phyloP scores from a whole-genome alignment of 768 basidiomycete species.

The Asterophora parasitica region DNA sequence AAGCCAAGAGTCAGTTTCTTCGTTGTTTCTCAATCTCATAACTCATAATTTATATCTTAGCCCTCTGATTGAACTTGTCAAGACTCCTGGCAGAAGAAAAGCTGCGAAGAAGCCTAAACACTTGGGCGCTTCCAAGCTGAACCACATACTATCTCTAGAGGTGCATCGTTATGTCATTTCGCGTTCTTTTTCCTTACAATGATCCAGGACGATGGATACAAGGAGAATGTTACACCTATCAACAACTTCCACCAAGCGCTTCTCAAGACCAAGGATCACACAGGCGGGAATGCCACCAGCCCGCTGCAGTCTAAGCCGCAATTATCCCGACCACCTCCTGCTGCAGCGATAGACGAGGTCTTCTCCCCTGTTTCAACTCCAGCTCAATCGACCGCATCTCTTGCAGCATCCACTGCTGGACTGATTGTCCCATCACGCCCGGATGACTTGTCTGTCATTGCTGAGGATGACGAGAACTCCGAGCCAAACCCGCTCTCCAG shows the following conservation, averaged over 20 bases:
- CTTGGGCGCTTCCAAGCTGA: constrained; percentile 37
- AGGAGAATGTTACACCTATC: constrained; percentile 38
- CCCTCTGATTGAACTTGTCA: constrained; percentile 73
- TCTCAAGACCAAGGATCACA: constrained; percentile 26
- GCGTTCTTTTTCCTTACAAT: not conserved
- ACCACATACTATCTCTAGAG: constrained; percentile 38
- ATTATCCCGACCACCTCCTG: not conserved
- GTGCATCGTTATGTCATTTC: constrained; percentile 25
- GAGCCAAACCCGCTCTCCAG: constrained; percentile 32
- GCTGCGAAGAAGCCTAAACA: constrained; percentile 46
- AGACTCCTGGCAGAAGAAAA: constrained; percentile 78
- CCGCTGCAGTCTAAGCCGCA: not conserved
- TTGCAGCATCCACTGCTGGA: not conserved
- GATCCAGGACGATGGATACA: constrained; percentile 29
- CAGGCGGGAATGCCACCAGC: not conserved
- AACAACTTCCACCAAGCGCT: constrained; percentile 47
- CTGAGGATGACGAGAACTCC: constrained; percentile 60
- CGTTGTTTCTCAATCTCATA: not conserved
- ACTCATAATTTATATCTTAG: constrained; percentile 29
- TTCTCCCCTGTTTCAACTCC: not conserved
- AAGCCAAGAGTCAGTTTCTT: constrained; percentile 54
- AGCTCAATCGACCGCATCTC: not conserved
- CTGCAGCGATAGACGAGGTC: not conserved
- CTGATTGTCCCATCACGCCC: constrained; percentile 8
- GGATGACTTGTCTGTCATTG: constrained; percentile 61